Base-by-base conservation (phyloP, 2,329 filamentous ascomycete genomes). In the Aspergillus amoenus region DNA sequence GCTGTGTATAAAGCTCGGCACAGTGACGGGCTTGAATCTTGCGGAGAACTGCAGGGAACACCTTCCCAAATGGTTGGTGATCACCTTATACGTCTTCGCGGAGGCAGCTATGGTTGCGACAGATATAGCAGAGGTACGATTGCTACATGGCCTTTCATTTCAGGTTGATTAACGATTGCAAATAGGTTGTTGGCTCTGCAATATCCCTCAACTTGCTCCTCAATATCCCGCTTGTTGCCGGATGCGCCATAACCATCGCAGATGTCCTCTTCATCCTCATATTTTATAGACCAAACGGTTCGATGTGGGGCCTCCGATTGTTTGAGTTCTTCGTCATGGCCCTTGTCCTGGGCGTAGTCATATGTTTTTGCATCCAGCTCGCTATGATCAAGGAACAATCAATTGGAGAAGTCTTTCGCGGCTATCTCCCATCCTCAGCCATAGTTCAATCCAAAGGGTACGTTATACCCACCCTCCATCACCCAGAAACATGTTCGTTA, bases 71-170 rank as follows among this genome's bases (percentile, higher is more conserved):
- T 90, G 87, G 87, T 68, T 89, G 55, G 88, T 86, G 60, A 80
- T 82, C 44, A 66, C 78, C 17, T 75, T 90, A 3, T 90, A 89
- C 65, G 70, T 80, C 18, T 76, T 90, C 61, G 83, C 86, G 1
- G 87, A 90, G 70, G 74, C 81, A 4, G 86, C 87, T 58, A 90
- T 90, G 56, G 85, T 90, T 52, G 87, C 87, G 0, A 90, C 87
- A 0, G 87, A 90, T 68, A 84, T 90, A 61, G 87, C 87, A 56
- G 87, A 89, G 73, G 83, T 82, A 65, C 18, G 9, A 4, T 13
- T 18, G 5, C 39, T 15, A 6, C 18, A 9, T 45, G 3, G 13
- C 12, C 4, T 21, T 27, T 17, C 42, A 6, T 3, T 17, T 32
- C 6, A 17, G 27, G 9, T 22, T 15, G 8, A 22, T 39, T 48